Evolutionary conservation across 352 stramenopile species (phyloP).

Genomic region (Phytophthora cryptogea): DNA sequence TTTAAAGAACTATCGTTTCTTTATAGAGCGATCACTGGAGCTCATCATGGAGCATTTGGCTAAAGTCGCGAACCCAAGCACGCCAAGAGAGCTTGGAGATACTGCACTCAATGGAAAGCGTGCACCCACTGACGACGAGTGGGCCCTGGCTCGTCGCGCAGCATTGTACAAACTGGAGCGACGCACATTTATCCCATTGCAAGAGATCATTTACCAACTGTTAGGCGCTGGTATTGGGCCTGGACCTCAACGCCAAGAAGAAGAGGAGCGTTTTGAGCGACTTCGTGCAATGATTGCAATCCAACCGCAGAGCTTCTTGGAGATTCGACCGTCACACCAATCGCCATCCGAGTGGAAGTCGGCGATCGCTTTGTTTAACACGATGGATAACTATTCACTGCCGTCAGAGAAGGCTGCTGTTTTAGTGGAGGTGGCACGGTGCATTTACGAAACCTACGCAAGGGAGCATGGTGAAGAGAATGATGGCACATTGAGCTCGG

Average conservation of each 20-base stretch:
- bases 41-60: conserved; percentile 54
- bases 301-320: conserved; percentile 61
- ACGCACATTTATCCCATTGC: conserved; percentile 66
- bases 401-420: conserved; percentile 70
- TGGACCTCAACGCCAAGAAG: conserved; percentile 28
- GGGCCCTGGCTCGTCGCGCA: conserved; percentile 52
- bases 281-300: conserved; percentile 47
- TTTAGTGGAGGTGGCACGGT: conserved; percentile 67
- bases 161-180: conserved; percentile 68
- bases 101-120: conserved; percentile 20
- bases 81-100: conserved; percentile 22
- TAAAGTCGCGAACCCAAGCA: conserved; percentile 18
- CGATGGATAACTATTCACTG: conserved; percentile 76
- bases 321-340: conserved; percentile 55
- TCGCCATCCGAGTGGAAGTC: conserved; percentile 64
- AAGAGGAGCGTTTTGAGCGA: conserved; percentile 59
- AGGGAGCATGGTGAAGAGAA: conserved; percentile 42
- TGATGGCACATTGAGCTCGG: neutral
- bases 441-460: conserved; percentile 70
- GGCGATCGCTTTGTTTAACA: conserved; percentile 51
- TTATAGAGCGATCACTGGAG: conserved; percentile 63
- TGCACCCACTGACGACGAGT: conserved; percentile 49
- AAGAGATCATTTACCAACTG: conserved; percentile 71
- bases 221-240: conserved; percentile 38
- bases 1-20: conserved; percentile 78